Percentiles rank a stretch among this genome's conserved stretches.
Evolutionary conservation across 2,329 filamentous ascomycete genomes (phyloP).

Genomic region (Coniochaeta hoffmannii): DNA sequence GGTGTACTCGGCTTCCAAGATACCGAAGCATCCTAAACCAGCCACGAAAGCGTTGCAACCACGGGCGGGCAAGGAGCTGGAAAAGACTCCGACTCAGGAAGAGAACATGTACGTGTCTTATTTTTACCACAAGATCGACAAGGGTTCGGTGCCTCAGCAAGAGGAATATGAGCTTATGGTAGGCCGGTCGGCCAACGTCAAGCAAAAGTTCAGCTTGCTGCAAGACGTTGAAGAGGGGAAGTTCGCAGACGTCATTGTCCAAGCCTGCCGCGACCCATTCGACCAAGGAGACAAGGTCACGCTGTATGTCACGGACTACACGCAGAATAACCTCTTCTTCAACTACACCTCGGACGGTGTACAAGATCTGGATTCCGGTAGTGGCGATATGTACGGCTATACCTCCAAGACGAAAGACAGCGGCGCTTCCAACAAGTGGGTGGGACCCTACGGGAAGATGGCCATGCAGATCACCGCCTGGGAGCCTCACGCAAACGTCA

Average conservation of each 20-base stretch:
- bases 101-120: conserved; percentile 39
- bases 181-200: conserved; percentile 32
- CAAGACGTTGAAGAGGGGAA: conserved; percentile 47
- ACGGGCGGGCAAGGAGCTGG: conserved; percentile 5
- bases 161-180: conserved; percentile 33
- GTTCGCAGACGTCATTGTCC: conserved; percentile 64
- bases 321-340: conserved; percentile 58
- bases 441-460: conserved; percentile 65
- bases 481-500: conserved; percentile 55
- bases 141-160: conserved; percentile 32
- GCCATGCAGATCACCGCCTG: conserved; percentile 67
- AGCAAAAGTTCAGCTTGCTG: conserved; percentile 56
- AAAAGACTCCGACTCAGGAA: conserved; percentile 14
- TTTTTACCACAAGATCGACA: conserved; percentile 37
- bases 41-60: conserved; percentile 24
- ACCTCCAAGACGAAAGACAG: conserved; percentile 28
- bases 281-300: conserved; percentile 39
- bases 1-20: conserved; percentile 31
- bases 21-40: conserved; percentile 31
- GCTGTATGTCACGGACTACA: conserved; percentile 79
- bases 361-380: conserved; percentile 20
- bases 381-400: conserved; percentile 38
- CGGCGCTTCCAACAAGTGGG: conserved; percentile 53
- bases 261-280: conserved; percentile 53
- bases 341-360: conserved; percentile 31